Conservation (phyloP, 371 early-diverging fungal species). For the Mucor ambiguus region DNA sequence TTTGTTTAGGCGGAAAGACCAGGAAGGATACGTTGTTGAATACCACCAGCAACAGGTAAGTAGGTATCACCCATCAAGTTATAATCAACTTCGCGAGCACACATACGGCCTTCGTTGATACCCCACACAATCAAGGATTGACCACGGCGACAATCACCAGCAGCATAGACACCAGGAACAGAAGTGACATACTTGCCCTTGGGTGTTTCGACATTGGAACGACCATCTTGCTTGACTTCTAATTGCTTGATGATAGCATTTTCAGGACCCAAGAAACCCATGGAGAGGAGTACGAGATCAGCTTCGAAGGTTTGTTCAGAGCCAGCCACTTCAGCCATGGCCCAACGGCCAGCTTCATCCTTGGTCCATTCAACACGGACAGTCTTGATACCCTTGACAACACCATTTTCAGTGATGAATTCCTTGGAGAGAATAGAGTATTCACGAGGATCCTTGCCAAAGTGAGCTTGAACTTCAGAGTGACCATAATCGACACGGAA, state of each 20-base stretch:
- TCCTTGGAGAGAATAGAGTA: constrained; percentile 93
- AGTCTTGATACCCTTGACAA: constrained; percentile 91
- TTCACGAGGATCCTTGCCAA: constrained; percentile 93
- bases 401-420: constrained; percentile 85
- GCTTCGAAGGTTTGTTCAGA: constrained; percentile 85
- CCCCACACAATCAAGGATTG: constrained; percentile 96
- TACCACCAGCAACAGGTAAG: constrained; percentile 71
- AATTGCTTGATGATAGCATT: constrained; percentile 79
- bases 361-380: constrained; percentile 95
- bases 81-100: constrained; percentile 91
- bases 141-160: constrained; percentile 96
- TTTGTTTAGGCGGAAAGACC: constrained; percentile 1
- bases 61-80: constrained; percentile 75
- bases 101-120: constrained; percentile 96
- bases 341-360: constrained; percentile 78
- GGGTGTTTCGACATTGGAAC: constrained; percentile 82
- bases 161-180: constrained; percentile 86
- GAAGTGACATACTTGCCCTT: constrained; percentile 78
- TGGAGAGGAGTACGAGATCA: constrained; percentile 89
- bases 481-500: constrained; percentile 97
- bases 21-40: constrained; percentile 50
- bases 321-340: constrained; percentile 84
- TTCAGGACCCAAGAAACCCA: constrained; percentile 98
- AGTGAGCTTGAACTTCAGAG: constrained; percentile 83
- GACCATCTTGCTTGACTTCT: constrained; percentile 71